Percentiles rank a stretch among this genome's conserved stretches.
phyloP scores from a whole-genome alignment of 495 filamentous ascomycete genomes.

The Acidomyces sp. region DNA sequence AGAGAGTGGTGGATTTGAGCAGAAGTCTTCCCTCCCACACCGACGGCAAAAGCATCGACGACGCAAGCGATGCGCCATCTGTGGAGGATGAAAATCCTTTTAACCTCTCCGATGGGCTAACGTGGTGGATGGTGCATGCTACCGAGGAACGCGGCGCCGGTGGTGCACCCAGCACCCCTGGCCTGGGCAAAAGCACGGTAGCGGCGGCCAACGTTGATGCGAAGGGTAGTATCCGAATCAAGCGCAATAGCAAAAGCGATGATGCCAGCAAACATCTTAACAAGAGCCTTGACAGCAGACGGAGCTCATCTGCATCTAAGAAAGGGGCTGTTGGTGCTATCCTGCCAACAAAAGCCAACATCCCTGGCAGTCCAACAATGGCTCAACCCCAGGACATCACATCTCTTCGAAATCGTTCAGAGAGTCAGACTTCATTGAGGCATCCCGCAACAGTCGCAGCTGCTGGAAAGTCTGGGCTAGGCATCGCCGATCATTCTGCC shows the following conservation, averaged over 20 bases:
- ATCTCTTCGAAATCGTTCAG: not conserved
- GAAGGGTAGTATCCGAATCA: conserved; percentile 52
- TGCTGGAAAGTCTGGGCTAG: conserved; percentile 10
- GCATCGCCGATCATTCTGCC: conserved; percentile 18
- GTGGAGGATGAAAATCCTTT: conserved; percentile 85
- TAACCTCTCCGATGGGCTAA: conserved; percentile 83
- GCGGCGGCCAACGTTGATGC: conserved; percentile 80
- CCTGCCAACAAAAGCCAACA: conserved; percentile 6
- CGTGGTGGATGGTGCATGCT: conserved; percentile 93
- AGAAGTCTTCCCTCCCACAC: conserved; percentile 50
- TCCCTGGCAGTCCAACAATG: conserved; percentile 1
- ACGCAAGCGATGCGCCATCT: conserved; percentile 17
- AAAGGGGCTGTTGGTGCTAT: conserved; percentile 23
- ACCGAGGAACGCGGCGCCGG: conserved; percentile 59
- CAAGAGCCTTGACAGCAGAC: conserved; percentile 77
- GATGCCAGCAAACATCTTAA: conserved; percentile 64
- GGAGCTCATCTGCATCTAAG: conserved; percentile 72
- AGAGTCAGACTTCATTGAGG: conserved; percentile 11
- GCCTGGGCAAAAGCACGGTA: conserved; percentile 77
- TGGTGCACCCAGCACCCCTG: conserved; percentile 76
- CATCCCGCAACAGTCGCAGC: conserved; percentile 1
- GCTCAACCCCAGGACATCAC: not conserved
- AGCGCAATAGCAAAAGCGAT: conserved; percentile 47
- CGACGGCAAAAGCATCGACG: conserved; percentile 36
- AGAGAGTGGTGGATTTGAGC: conserved; percentile 84